These are phyloP conservation scores for Aspergillus niger DNA, from an alignment of 2,329 filamentous ascomycete species.

Conservation along the genomic window DNA sequence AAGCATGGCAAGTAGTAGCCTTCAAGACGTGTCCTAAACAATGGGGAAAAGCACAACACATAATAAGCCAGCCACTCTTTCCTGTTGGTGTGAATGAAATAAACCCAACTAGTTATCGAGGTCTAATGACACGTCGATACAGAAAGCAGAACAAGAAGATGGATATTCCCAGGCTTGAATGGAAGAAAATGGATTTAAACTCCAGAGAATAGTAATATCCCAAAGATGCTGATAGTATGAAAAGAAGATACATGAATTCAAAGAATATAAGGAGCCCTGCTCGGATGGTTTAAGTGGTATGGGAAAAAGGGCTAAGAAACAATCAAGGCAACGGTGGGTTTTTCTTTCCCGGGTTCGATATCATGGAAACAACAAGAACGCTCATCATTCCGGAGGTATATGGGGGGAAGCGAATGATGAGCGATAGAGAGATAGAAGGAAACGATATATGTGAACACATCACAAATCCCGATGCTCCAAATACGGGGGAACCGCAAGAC, in stretches of 20 bases:
- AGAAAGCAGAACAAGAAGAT: constrained; percentile 14
- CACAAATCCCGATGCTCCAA: constrained; percentile 14
- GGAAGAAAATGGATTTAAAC: constrained; percentile 17
- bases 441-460: constrained; percentile 12
- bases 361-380: background rate
- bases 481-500: constrained; percentile 2
- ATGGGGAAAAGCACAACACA: constrained; percentile 1
- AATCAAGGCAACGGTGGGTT: background rate
- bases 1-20: too few species aligned
- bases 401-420: background rate
- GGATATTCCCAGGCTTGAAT: constrained; percentile 19
- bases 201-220: constrained; percentile 11
- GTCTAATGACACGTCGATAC: constrained; percentile 14
- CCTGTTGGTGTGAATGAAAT: constrained; percentile 4
- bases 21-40: background rate
- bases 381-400: background rate
- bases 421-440: constrained; percentile 5
- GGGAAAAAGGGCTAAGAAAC: background rate
- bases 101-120: constrained; percentile 11
- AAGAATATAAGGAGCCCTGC: constrained; percentile 7
- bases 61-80: background rate
- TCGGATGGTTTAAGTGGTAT: background rate
- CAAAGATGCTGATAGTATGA: constrained; percentile 3
- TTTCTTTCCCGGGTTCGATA: background rate
- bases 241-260: constrained; percentile 32